These are phyloP conservation scores for Dryadomyces quercus-mongolicae DNA, from an alignment of 2,329 filamentous ascomycete genomes.

Conservation along the genomic window DNA sequence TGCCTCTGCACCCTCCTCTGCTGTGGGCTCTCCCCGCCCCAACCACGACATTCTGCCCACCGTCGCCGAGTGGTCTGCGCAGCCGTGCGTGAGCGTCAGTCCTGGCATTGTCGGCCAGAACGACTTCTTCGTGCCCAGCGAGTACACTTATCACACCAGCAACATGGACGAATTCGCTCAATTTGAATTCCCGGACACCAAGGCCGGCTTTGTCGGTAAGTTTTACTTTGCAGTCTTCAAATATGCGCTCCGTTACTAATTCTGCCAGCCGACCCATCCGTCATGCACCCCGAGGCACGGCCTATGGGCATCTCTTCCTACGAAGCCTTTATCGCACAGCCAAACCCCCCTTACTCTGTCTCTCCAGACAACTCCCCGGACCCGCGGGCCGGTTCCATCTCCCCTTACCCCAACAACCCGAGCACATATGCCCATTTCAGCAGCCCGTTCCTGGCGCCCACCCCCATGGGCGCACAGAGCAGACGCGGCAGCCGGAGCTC, in stretches of 20 bases:
- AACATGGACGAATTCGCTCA: conserved; percentile 37
- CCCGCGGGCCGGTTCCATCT: conserved; percentile 31
- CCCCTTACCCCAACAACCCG: conserved; percentile 41
- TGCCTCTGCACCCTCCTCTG: conserved; percentile 53
- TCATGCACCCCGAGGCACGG: conserved; percentile 44
- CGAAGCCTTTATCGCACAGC: conserved; percentile 34
- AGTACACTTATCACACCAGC: conserved; percentile 40
- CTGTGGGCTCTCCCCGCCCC: conserved; percentile 55
- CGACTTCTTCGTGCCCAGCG: conserved; percentile 39
- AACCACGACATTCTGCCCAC: conserved; percentile 44
- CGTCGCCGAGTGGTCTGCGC: conserved; percentile 45
- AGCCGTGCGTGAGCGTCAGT: conserved; percentile 44
- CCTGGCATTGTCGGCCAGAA: conserved; percentile 50
- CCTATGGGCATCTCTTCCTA: conserved; percentile 37
- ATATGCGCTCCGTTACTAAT: conserved; percentile 10
- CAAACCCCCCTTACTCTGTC: conserved; percentile 32
- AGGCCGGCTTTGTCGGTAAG: conserved; percentile 44
- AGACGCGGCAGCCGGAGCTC: conserved; percentile 60
- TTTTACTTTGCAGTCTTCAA: conserved; percentile 30
- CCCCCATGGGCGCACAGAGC: conserved; percentile 28
- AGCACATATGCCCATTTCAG: conserved; percentile 17
- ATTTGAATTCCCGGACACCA: conserved; percentile 35
- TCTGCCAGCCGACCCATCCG: conserved; percentile 35
- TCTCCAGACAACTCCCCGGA: conserved; percentile 51
- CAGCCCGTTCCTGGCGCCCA: conserved; percentile 34